Percentiles rank a stretch among this genome's conserved stretches.
Conservation (phyloP, 345 rosid genomes). For the Boechera divaricarpa region DNA sequence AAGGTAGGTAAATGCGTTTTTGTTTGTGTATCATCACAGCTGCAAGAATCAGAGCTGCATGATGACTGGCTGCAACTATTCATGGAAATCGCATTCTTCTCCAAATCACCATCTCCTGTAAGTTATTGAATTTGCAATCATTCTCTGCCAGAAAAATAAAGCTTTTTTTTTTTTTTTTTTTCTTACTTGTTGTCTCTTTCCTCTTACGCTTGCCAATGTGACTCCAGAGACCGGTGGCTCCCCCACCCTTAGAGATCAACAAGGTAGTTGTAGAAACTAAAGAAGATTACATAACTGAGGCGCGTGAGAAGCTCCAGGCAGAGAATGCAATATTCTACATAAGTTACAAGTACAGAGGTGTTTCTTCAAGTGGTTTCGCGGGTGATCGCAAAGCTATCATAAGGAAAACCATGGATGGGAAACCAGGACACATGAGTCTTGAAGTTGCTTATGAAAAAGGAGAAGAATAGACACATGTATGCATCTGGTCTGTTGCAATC, state of each 20-base stretch:
- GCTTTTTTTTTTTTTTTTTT: background rate
- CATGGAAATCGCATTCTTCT: slow-evolving; percentile 4
- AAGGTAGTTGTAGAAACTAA: slow-evolving; percentile 25
- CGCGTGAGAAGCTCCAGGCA: slow-evolving; percentile 19
- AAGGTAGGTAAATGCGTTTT: background rate
- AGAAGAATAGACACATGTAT: no score
- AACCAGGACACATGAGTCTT: slow-evolving; percentile 20
- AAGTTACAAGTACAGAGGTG: slow-evolving; percentile 24
- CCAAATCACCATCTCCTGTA: background rate
- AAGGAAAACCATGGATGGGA: slow-evolving; percentile 34
- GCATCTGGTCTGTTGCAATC: no score
- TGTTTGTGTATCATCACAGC: slow-evolving; percentile 15
- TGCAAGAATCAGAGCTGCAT: slow-evolving; percentile 23
- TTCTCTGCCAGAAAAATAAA: background rate
- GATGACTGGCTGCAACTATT: slow-evolving; percentile 25
- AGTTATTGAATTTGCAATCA: slow-evolving; percentile 20
- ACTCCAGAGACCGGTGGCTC: background rate
- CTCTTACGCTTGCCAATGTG: slow-evolving; percentile 1
- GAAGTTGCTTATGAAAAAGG: background rate
- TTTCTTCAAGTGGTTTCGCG: background rate
- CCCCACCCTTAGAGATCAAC: slow-evolving; percentile 19
- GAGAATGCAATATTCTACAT: slow-evolving; percentile 21
- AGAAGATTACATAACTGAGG: slow-evolving; percentile 12
- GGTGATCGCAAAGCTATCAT: background rate
- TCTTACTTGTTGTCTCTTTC: background rate